Evolutionary conservation across 306 rosid species (phyloP).

Genomic region (Cicer yamashitae): DNA sequence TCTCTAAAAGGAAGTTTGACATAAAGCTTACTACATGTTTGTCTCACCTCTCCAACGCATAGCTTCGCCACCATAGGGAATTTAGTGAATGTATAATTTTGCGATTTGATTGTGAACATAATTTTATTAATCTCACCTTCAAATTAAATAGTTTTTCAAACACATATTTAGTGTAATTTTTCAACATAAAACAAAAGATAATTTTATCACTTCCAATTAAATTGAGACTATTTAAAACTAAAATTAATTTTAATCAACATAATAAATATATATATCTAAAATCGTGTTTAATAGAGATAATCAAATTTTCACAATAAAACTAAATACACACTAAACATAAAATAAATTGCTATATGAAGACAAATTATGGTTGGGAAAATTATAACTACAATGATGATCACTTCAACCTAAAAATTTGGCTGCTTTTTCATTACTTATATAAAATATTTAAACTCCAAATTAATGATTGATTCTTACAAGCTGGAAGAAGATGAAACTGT

Average conservation of each 20-base stretch:
- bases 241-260: not conserved
- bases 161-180: not conserved
- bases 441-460: constrained; percentile 39
- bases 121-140: no score
- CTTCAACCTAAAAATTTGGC: constrained; percentile 44
- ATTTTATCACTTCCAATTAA: not conserved
- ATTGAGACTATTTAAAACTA: not conserved
- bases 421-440: constrained; percentile 36
- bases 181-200: not conserved
- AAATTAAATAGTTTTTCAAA: not conserved
- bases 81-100: no score
- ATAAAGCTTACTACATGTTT: not conserved
- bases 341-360: constrained; percentile 22
- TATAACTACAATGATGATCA: constrained; percentile 38
- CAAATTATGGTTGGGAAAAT: constrained; percentile 45
- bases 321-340: not conserved
- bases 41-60: no score
- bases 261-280: not conserved
- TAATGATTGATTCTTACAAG: constrained; percentile 51
- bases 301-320: not conserved
- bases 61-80: no score
- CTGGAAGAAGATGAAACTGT: constrained; percentile 44
- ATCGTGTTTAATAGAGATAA: not conserved
- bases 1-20: not conserved
- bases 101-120: no score